These are phyloP conservation scores for Berberis vulgaris DNA, from an alignment of 164 flowering plant genomes.

Conservation along the genomic window DNA sequence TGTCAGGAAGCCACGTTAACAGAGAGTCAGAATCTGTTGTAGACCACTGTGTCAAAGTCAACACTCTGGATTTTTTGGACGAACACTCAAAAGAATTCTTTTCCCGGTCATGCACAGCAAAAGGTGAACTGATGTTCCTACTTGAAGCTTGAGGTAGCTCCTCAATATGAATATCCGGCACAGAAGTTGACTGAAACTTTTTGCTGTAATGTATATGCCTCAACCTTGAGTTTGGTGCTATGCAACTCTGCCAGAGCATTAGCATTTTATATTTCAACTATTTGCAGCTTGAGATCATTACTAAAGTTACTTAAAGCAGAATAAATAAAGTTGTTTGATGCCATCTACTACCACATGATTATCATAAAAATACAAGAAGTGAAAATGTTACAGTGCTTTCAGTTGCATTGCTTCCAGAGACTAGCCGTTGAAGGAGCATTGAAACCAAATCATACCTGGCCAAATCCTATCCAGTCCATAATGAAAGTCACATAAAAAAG, in stretches of 20 bases:
- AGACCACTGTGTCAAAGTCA: conserved; percentile 12
- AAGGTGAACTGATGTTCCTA: conserved; percentile 13
- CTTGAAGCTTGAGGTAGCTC: conserved; percentile 11
- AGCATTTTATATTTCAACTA: too few relatives aligned
- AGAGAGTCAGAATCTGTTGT: conserved; percentile 8
- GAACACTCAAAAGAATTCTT: conserved; percentile 6
- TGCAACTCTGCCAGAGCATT: conserved; percentile 15
- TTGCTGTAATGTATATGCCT: background rate
- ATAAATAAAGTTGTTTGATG: background rate
- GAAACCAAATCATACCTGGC: conserved; percentile 49
- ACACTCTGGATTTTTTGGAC: conserved; percentile 12
- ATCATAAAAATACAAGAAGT: conserved; percentile 1
- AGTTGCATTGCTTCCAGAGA: conserved; percentile 23
- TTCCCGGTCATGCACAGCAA: conserved; percentile 8
- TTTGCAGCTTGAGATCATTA: background rate
- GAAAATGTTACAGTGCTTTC: conserved; percentile 28
- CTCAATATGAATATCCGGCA: conserved; percentile 10
- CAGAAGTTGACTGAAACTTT: conserved; percentile 8
- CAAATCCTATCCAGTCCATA: conserved; percentile 12
- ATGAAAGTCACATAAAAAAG: conserved; percentile 7
- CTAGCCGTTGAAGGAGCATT: conserved; percentile 44
- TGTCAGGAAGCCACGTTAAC: conserved; percentile 5
- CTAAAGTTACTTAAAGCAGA: too few relatives aligned
- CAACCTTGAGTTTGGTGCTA: conserved; percentile 1
- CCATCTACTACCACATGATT: background rate